These are phyloP conservation scores for Tagetes patula DNA, from an alignment of 129 eudicot species.

Conservation along the genomic window DNA sequence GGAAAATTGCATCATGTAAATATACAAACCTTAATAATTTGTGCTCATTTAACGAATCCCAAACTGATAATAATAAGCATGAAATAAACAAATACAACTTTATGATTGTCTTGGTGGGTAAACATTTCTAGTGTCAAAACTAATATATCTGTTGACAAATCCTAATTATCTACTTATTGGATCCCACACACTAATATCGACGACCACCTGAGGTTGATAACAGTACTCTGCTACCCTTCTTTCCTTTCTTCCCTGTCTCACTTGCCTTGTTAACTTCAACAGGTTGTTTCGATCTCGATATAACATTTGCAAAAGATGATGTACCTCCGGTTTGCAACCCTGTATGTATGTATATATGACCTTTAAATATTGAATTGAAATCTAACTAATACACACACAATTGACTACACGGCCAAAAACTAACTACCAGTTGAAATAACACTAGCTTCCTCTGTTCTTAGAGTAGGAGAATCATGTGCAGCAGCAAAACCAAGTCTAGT, in stretches of 20 bases:
- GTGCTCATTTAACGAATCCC: no score
- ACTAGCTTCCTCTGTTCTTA: slow-evolving; percentile 47
- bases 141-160: neutral
- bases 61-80: no score
- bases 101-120: slow-evolving; percentile 4
- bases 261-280: slow-evolving; percentile 45
- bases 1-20: no score
- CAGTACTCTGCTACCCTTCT: slow-evolving; percentile 68
- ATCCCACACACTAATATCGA: slow-evolving; percentile 44
- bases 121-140: neutral
- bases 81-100: neutral
- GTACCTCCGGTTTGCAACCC: slow-evolving; percentile 36
- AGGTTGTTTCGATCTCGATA: slow-evolving; percentile 54
- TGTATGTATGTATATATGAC: slow-evolving; percentile 3
- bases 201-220: slow-evolving; percentile 92
- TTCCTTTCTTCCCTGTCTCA: slow-evolving; percentile 76
- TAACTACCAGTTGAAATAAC: slow-evolving; percentile 46
- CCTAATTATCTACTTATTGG: neutral
- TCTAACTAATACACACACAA: neutral
- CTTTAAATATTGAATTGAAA: no score
- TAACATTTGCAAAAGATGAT: slow-evolving; percentile 72
- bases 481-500: slow-evolving; percentile 97
- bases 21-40: no score
- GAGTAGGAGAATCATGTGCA: slow-evolving; percentile 64
- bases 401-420: no score